Evolutionary conservation across 2,329 filamentous ascomycete species (phyloP).

Genomic region (Penicillium sp.): DNA sequence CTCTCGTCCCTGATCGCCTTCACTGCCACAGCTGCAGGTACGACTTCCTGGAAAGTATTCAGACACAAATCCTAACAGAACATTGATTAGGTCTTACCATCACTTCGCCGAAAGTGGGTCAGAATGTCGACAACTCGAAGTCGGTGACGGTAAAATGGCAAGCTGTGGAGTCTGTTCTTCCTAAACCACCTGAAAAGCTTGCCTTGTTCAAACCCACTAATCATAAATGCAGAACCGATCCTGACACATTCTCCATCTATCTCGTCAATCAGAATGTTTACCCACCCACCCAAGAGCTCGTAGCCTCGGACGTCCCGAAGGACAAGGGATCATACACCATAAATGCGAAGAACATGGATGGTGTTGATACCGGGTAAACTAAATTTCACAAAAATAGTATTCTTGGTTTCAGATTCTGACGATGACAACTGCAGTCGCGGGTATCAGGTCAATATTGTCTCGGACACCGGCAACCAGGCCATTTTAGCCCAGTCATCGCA

Average conservation of each 20-base stretch:
- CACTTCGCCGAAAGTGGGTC: constrained; percentile 37
- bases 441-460: constrained; percentile 50
- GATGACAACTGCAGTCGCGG: constrained; percentile 28
- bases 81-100: constrained; percentile 36
- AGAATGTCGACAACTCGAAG: constrained; percentile 42
- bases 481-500: constrained; percentile 49
- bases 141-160: constrained; percentile 46
- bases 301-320: constrained; percentile 43
- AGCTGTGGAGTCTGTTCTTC: constrained; percentile 36
- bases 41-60: background rate
- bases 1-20: constrained; percentile 31
- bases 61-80: background rate
- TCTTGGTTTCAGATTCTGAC: constrained; percentile 3
- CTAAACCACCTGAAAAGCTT: background rate
- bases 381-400: background rate
- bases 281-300: constrained; percentile 30
- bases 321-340: constrained; percentile 41
- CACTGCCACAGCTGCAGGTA: constrained; percentile 36
- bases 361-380: constrained; percentile 28
- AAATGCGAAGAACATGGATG: constrained; percentile 31
- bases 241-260: constrained; percentile 44
- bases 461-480: constrained; percentile 39
- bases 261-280: constrained; percentile 47
- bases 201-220: background rate
- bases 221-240: constrained; percentile 42